Evolutionary conservation across 2,329 filamentous ascomycete species (phyloP).

Genomic region (Knoxdaviesia capensis): DNA sequence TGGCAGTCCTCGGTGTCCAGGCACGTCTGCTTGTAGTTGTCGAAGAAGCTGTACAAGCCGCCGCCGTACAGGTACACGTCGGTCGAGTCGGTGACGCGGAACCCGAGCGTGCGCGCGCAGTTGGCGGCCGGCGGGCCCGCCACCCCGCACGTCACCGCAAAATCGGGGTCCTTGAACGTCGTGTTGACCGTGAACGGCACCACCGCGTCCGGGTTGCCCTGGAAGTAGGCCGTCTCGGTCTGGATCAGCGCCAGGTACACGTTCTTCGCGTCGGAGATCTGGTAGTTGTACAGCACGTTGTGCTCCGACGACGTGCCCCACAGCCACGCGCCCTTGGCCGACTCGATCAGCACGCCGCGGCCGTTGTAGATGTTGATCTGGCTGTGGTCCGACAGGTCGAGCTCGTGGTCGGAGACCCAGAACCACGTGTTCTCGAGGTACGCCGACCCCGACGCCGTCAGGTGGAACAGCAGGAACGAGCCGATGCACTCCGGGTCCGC

Average conservation of each 20-base stretch:
- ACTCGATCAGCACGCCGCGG: constrained; percentile 65
- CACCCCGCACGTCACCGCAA: constrained; percentile 38
- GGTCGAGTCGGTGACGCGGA: constrained; percentile 47
- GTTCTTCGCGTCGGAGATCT: constrained; percentile 56
- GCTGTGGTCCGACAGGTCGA: constrained; percentile 52
- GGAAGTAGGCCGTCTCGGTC: constrained; percentile 77
- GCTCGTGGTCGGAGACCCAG: constrained; percentile 81
- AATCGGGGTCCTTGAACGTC: constrained; percentile 47
- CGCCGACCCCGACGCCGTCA: constrained; percentile 40
- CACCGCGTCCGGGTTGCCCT: constrained; percentile 58
- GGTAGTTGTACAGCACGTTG: constrained; percentile 61
- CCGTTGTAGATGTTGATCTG: constrained; percentile 81
- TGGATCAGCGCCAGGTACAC: constrained; percentile 73
- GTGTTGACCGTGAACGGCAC: constrained; percentile 41
- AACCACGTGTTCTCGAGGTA: constrained; percentile 85
- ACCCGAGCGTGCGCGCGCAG: constrained; percentile 60
- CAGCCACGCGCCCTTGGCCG: constrained; percentile 54
- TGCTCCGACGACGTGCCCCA: constrained; percentile 57
- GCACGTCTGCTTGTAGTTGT: constrained; percentile 60
- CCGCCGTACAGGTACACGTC: constrained; percentile 52
- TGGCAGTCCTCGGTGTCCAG: constrained; percentile 51
- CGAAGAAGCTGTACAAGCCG: constrained; percentile 66
- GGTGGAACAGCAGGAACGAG: constrained; percentile 49
- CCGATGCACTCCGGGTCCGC: constrained; percentile 51
- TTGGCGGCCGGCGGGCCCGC: constrained; percentile 12